phyloP scores from a whole-genome alignment of 306 rosid genomes.

The Malus domestica region DNA sequence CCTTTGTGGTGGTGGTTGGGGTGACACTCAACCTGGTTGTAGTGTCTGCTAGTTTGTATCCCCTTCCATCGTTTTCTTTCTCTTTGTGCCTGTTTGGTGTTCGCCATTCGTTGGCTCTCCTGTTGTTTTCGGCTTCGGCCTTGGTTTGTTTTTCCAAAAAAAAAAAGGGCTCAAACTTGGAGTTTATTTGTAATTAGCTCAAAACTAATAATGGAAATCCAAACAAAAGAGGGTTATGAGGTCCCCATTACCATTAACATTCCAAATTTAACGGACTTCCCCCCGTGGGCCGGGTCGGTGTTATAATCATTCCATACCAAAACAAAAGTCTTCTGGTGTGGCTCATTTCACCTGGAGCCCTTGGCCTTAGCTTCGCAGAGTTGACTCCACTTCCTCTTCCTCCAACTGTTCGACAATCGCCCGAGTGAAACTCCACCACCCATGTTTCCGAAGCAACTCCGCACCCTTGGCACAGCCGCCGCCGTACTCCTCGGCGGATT shows the following conservation, averaged over 20 bases:
- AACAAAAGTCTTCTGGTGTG: neutral
- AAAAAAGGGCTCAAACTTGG: too few relatives aligned
- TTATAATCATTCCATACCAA: neutral
- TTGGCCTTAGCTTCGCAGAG: neutral
- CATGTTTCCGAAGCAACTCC: constrained; percentile 46
- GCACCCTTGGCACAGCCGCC: constrained; percentile 34
- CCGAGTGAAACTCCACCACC: neutral
- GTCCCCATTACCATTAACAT: neutral
- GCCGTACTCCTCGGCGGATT: constrained; percentile 56
- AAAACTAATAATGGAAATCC: neutral
- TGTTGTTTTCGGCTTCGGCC: too few relatives aligned
- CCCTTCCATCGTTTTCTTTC: too few relatives aligned
- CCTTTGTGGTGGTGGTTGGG: too few relatives aligned
- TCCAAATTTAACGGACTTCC: neutral
- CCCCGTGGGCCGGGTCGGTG: neutral
- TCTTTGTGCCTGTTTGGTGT: too few relatives aligned
- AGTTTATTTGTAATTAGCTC: too few relatives aligned
- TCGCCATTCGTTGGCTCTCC: too few relatives aligned
- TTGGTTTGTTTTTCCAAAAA: too few relatives aligned
- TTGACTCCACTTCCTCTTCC: neutral
- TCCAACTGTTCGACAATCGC: constrained; percentile 26
- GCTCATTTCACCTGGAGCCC: neutral
- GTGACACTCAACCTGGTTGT: too few relatives aligned
- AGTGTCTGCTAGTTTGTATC: too few relatives aligned
- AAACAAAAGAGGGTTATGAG: neutral